These are phyloP conservation scores for Glonium stellatum DNA, from an alignment of 495 filamentous ascomycete species.

Conservation along the genomic window DNA sequence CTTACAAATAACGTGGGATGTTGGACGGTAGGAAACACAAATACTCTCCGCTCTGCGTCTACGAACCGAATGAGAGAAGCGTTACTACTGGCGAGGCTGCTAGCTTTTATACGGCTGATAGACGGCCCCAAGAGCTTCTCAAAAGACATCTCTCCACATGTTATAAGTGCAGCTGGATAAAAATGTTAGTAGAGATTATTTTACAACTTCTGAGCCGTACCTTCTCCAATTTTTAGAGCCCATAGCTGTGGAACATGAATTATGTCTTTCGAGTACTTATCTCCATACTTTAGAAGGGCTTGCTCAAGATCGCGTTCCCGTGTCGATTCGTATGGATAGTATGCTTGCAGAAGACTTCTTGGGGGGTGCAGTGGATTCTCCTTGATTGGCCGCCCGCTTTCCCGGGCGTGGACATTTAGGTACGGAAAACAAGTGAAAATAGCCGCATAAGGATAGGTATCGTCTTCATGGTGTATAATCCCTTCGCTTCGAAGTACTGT, in stretches of 20 bases:
- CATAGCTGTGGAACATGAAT: neutral
- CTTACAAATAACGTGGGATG: neutral
- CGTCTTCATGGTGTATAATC: neutral
- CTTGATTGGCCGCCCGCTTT: neutral
- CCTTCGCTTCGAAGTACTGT: neutral
- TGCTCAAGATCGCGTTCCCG: neutral
- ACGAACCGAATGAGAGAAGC: neutral
- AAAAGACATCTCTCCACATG: neutral
- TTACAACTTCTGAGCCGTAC: neutral
- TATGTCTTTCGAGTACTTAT: neutral
- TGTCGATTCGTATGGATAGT: neutral
- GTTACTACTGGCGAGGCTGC: neutral
- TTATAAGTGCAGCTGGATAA: neutral
- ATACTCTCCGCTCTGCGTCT: constrained; percentile 36
- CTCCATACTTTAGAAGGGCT: neutral
- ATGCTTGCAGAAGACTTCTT: neutral
- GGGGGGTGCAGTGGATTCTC: neutral
- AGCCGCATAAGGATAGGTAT: neutral
- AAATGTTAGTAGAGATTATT: neutral
- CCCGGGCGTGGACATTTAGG: neutral
- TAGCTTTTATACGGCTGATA: neutral
- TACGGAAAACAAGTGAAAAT: neutral
- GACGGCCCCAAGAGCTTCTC: neutral
- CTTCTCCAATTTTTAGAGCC: neutral
- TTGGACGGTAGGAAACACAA: constrained; percentile 41